phyloP scores from a whole-genome alignment of 371 early-diverging fungal species.

The Mucor circinelloides region DNA sequence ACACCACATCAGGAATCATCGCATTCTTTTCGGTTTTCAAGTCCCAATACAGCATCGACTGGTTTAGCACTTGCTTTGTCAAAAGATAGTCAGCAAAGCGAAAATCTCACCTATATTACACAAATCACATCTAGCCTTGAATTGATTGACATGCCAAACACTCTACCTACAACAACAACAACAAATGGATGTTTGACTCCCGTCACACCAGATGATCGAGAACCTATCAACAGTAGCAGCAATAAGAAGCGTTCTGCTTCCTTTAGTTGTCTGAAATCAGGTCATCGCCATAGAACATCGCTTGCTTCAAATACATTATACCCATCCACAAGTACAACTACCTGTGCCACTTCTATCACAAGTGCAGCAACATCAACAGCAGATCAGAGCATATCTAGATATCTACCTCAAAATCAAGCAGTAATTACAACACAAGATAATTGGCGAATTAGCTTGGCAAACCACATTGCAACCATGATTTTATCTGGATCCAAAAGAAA shows the following conservation, averaged over 20 bases:
- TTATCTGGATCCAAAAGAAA: conserved; percentile 37
- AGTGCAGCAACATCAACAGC: background rate
- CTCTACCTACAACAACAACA: background rate
- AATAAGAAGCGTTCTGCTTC: conserved; percentile 1
- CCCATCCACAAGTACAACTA: background rate
- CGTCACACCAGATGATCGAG: conserved; percentile 20
- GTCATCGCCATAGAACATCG: conserved; percentile 1
- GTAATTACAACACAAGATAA: conserved; percentile 64
- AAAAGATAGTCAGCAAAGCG: background rate
- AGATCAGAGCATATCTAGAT: conserved; percentile 33
- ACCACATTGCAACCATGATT: conserved; percentile 56
- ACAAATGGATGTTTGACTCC: conserved; percentile 2
- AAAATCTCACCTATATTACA: background rate
- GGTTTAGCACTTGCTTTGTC: conserved; percentile 3
- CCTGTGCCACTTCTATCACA: background rate
- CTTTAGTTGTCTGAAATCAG: background rate
- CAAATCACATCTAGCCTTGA: background rate
- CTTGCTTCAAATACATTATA: conserved; percentile 4
- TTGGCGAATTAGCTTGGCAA: conserved; percentile 61
- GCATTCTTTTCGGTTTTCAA: conserved; percentile 7
- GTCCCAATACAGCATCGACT: conserved; percentile 2
- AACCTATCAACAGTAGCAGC: background rate
- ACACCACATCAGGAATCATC: conserved; percentile 8
- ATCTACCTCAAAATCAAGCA: conserved; percentile 66
- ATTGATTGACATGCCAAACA: conserved; percentile 9